Conservation (phyloP, 2,329 filamentous ascomycete genomes). For the Pseudocercospora pini-densiflorae region DNA sequence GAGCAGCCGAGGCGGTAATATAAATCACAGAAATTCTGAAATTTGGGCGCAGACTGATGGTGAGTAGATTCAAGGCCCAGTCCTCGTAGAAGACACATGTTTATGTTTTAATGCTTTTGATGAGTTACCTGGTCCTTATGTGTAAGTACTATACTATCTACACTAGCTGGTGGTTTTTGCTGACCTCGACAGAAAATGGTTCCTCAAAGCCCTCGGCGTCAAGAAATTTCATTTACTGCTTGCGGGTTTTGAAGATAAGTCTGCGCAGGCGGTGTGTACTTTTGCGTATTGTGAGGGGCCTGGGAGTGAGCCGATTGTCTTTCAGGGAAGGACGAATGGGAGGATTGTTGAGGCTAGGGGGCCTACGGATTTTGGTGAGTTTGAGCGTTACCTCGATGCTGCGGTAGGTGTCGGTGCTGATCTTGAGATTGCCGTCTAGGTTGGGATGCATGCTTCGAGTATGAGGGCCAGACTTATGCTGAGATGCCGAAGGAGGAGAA, state of each 20-base stretch:
- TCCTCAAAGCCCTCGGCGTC: conserved; percentile 81
- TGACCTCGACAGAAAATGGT: conserved; percentile 76
- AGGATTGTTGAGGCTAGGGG: conserved; percentile 60
- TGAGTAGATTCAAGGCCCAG: conserved; percentile 75
- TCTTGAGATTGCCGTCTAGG: conserved; percentile 57
- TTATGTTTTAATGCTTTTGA: conserved; percentile 89
- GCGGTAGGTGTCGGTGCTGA: not conserved
- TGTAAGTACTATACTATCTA: conserved; percentile 61
- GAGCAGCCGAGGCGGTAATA: conserved; percentile 76
- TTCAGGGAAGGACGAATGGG: conserved; percentile 87
- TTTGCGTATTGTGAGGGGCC: conserved; percentile 91
- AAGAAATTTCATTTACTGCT: conserved; percentile 88
- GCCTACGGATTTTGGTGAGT: conserved; percentile 78
- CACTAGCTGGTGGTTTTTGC: no score
- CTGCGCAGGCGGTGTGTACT: conserved; percentile 90
- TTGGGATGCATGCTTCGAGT: conserved; percentile 97
- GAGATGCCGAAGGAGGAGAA: conserved; percentile 90
- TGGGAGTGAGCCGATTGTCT: conserved; percentile 80
- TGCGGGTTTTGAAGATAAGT: conserved; percentile 86
- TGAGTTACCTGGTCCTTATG: conserved; percentile 93
- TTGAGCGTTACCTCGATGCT: not conserved
- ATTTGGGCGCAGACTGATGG: not conserved
- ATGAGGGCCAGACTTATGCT: conserved; percentile 87
- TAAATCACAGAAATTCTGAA: not conserved
- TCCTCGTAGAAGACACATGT: conserved; percentile 94